Percentiles rank a stretch among this genome's conserved stretches.
Evolutionary conservation across 106 monocot species (phyloP).

Genomic region (Hemerocallis citrina): DNA sequence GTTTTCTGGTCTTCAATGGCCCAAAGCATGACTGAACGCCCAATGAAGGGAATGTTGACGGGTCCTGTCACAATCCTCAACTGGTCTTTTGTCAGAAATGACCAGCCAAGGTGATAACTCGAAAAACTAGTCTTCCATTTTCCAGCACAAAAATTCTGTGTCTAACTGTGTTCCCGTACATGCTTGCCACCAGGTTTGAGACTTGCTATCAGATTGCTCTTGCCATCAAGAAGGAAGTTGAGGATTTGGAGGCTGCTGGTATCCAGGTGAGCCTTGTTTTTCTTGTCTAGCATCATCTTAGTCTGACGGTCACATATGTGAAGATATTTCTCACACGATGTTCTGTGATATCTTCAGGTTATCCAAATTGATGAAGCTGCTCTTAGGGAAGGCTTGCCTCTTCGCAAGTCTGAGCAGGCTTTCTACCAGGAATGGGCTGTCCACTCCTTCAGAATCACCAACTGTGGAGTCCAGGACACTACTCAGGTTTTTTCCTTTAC

Average conservation of each 20-base stretch:
- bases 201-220: slow-evolving; percentile 31
- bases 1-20: slow-evolving; percentile 26
- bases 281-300: neutral
- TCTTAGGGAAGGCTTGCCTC: slow-evolving; percentile 25
- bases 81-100: slow-evolving; percentile 28
- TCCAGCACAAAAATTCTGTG: neutral
- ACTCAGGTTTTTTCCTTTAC: slow-evolving; percentile 12
- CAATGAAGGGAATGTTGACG: slow-evolving; percentile 29
- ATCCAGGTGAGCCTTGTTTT: slow-evolving; percentile 8
- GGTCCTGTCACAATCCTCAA: slow-evolving; percentile 27
- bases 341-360: slow-evolving; percentile 5
- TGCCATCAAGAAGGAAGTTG: slow-evolving; percentile 25
- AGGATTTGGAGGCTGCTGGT: slow-evolving; percentile 23
- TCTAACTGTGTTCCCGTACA: neutral
- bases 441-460: slow-evolving; percentile 29
- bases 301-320: neutral
- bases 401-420: slow-evolving; percentile 25
- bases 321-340: neutral
- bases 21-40: slow-evolving; percentile 25
- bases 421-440: slow-evolving; percentile 29
- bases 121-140: neutral
- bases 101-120: slow-evolving; percentile 14
- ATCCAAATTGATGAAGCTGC: slow-evolving; percentile 30
- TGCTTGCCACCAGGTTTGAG: slow-evolving; percentile 11
- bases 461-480: slow-evolving; percentile 27